Conservation (phyloP, 495 filamentous ascomycete genomes). For the Polyplosphaeria fusca region DNA sequence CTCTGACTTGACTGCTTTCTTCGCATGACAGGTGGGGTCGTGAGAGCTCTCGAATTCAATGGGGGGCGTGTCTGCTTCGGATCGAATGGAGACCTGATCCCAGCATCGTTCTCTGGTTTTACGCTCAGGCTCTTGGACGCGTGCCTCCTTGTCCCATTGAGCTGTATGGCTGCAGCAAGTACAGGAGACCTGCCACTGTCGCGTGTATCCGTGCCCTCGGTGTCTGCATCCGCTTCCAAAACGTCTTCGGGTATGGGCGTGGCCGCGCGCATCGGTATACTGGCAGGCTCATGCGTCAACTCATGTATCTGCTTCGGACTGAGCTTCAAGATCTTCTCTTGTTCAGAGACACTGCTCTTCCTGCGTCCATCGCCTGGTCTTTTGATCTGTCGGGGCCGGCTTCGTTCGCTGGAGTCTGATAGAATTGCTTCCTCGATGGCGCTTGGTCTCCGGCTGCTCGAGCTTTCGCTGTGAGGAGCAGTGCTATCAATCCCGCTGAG, state of each 20-base stretch:
- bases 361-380: conserved; percentile 24
- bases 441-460: conserved; percentile 7
- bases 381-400: conserved; percentile 11
- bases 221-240: conserved; percentile 1
- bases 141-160: not conserved
- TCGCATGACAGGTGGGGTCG: conserved; percentile 40
- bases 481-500: not conserved
- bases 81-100: conserved; percentile 3
- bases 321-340: conserved; percentile 49
- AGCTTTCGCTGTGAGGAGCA: not conserved
- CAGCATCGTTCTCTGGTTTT: conserved; percentile 22
- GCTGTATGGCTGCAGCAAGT: not conserved
- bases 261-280: conserved; percentile 34
- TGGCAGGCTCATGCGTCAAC: conserved; percentile 53
- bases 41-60: conserved; percentile 36
- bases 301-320: conserved; percentile 56
- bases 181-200: not conserved
- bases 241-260: conserved; percentile 28
- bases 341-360: conserved; percentile 29
- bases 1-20: conserved; percentile 38
- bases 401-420: conserved; percentile 20
- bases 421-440: conserved; percentile 22
- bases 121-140: conserved; percentile 2
- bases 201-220: not conserved
- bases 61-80: conserved; percentile 29